Conservation (phyloP, 1,284 basidiomycete genomes). For the Ustilago trichophora region DNA sequence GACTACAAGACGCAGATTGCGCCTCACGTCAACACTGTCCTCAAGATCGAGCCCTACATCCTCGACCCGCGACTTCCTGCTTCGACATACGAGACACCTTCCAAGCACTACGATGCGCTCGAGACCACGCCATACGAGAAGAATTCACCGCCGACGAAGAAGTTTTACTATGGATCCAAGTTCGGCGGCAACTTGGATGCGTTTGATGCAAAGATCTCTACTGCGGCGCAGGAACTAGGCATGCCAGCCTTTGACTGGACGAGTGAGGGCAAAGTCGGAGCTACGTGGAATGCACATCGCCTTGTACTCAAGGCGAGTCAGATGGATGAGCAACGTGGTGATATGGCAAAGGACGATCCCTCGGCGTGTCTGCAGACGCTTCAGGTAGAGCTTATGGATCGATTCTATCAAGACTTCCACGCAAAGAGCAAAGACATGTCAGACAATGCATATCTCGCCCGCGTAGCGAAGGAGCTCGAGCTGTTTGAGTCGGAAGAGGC, state of each 20-base stretch:
- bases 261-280: conserved; percentile 44
- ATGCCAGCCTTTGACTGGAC: conserved; percentile 42
- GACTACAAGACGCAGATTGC: conserved; percentile 48
- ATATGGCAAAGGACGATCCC: conserved; percentile 6
- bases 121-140: conserved; percentile 42
- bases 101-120: conserved; percentile 43
- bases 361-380: conserved; percentile 10
- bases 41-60: conserved; percentile 51
- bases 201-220: conserved; percentile 47
- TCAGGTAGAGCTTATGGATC: conserved; percentile 38
- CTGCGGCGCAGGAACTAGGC: conserved; percentile 25
- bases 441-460: conserved; percentile 27
- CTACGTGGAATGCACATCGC: conserved; percentile 50
- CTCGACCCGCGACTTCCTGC: conserved; percentile 47
- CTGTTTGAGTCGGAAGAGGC: conserved; percentile 26
- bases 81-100: conserved; percentile 25
- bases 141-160: conserved; percentile 44
- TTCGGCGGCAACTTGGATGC: conserved; percentile 44
- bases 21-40: conserved; percentile 26
- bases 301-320: conserved; percentile 40
- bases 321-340: conserved; percentile 22
- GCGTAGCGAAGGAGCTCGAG: conserved; percentile 23
- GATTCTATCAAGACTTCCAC: conserved; percentile 38
- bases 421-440: conserved; percentile 41
- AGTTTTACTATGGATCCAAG: conserved; percentile 45